Evolutionary conservation across 371 early-diverging fungal genomes (phyloP), one percentile per base, ranked within the genome.

Genomic region (Mucor ambiguus): DNA sequence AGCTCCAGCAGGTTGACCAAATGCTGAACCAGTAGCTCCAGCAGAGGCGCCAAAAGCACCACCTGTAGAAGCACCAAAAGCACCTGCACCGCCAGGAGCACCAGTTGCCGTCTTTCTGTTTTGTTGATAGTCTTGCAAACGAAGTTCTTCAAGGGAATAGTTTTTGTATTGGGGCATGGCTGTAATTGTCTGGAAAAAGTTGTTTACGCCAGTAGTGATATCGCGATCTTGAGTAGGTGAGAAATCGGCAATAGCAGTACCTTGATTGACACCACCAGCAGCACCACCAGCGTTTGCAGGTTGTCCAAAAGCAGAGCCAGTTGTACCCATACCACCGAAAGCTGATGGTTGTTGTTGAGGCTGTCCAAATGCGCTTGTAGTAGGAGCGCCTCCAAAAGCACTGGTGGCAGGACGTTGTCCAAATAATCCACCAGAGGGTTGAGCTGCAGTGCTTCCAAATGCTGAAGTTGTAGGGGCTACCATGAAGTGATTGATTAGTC

Each of bases 101-200:
- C 73, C 65, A 14, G 68, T 67, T 7, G 89, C 82, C 14, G 77
- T 85, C 69, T 95, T 93, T 67, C 96, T 92, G 49, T 89, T 89
- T 70, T 93, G 89, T 58, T 81, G 74, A 66, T 98, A 98, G 74
- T 98, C 98, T 83, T 94, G 90, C 7, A 93, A 72, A 35, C 97
- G 88, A 56, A 98, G 89, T 78, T 98, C 98, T 87, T 97, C 97
- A 37, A 90, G 84, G 20, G 95, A 95, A 72, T 80, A 95, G 55
- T 85, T 88, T 61, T 85, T 85, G 74, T 98, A 98, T 38, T 89
- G 90, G 16, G 92, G 92, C 96, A 96, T 96, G n/a, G 94, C 93
- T 29, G 90, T 85, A 58, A 97, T 93, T 30, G 85, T 87, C 52
- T 92, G 92, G 73, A 91, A 92, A 37, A 76, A 77, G 60, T 89